These are phyloP conservation scores for Alternaria arbusti DNA, from an alignment of 2,329 filamentous ascomycete species.

Conservation along the genomic window DNA sequence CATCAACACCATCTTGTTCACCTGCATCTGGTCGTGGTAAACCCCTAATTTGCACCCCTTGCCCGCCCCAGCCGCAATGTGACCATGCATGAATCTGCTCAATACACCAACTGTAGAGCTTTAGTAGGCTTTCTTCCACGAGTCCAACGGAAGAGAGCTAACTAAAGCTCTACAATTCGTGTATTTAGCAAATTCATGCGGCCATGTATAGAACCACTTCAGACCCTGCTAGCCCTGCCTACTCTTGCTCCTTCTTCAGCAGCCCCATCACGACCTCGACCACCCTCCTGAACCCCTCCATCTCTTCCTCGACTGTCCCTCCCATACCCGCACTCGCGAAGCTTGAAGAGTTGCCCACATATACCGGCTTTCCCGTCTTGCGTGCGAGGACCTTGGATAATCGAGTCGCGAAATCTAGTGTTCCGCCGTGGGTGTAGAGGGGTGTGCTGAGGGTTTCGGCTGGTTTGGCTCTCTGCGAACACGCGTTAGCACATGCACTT, in stretches of 20 bases:
- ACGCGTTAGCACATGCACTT: slow-evolving; percentile 11
- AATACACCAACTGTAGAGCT: no score
- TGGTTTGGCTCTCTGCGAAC: slow-evolving; percentile 47
- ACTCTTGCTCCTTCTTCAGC: slow-evolving; percentile 42
- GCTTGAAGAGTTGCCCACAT: slow-evolving; percentile 87
- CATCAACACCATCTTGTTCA: not conserved
- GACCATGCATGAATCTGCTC: no score
- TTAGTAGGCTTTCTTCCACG: no score
- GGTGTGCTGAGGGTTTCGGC: slow-evolving; percentile 75
- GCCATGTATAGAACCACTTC: not conserved
- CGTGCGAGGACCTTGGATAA: slow-evolving; percentile 83
- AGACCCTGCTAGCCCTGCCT: not conserved
- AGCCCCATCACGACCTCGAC: slow-evolving; percentile 71
- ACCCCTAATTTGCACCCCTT: no score
- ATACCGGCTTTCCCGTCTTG: slow-evolving; percentile 75
- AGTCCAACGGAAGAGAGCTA: no score
- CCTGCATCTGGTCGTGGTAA: not conserved
- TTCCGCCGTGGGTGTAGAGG: slow-evolving; percentile 76
- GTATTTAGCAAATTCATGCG: no score
- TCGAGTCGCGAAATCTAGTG: slow-evolving; percentile 84
- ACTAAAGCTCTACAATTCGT: no score
- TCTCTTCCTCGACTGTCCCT: slow-evolving; percentile 88
- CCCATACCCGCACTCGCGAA: slow-evolving; percentile 76
- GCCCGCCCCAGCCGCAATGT: no score
- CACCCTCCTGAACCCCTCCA: slow-evolving; percentile 81